Evolutionary conservation across 2,329 filamentous ascomycete genomes (phyloP), one percentile per base, ranked within the genome.

Genomic region (Neofusicoccum umdonicola): DNA sequence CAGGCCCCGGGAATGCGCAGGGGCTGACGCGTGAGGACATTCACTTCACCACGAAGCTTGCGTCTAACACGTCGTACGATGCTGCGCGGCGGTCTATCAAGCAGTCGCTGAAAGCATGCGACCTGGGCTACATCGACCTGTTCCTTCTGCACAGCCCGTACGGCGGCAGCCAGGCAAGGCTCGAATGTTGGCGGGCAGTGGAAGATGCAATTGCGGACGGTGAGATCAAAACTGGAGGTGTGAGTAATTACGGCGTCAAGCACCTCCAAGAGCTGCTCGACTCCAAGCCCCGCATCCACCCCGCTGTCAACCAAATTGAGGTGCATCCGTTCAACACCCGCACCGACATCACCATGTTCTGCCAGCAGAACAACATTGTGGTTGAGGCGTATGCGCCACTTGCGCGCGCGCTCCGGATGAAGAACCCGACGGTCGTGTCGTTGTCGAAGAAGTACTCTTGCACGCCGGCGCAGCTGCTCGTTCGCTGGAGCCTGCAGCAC

Each of bases 311-410:
- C 71, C 91, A 95, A n/a, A 60, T 60, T 17, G 75, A 94, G 74
- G 84, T 93, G 1, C 90, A 94, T 67, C 91, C 90, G 0, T 95
- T 94, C 84, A 92, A 93, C 74, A 92, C 90, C 1, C 86, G 89
- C 61, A 82, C 81, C 0, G 82, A 83, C 42, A 92, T 95, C 67
- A 84, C 87, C 0, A 81, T 84, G 12, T 88, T 86, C 69, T 91
- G 91, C 71, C 82, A 85, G 64, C 79, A 85, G 66, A 80, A 93
- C 68, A 79, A 81, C 42, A 93, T 95, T 65, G 78, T 88, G 0
- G 83, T 95, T 1, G 87, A 95, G 77, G 91, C 92, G 0, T 96
- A 95, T 69, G 90, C 90, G 6, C 92, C 92, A 5, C 83, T 95
- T 2, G 91, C 87, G 3, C 83, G 90, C 58, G 90, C 86, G 0